Percentiles rank a stretch among this genome's conserved stretches.
Evolutionary conservation across 2,329 filamentous ascomycete species (phyloP).

Genomic region (Cercospora canescens): DNA sequence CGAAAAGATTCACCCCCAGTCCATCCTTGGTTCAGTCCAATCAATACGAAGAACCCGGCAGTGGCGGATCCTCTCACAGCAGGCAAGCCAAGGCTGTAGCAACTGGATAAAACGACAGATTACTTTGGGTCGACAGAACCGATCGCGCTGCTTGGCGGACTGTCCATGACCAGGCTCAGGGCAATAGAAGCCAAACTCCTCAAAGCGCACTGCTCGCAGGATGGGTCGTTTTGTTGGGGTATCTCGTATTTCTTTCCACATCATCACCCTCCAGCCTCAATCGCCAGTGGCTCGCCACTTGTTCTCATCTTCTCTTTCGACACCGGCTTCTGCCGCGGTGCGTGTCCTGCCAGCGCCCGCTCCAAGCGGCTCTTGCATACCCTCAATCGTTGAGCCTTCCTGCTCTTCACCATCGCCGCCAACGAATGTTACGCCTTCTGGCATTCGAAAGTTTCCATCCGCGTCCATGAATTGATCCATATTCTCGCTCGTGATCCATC

Average conservation of each 20-base stretch:
- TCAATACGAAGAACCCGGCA: constrained; percentile 22
- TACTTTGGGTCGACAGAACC: background rate
- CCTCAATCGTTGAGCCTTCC: constrained; percentile 21
- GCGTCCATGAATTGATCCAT: constrained; percentile 80
- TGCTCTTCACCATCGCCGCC: constrained; percentile 52
- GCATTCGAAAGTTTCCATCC: constrained; percentile 77
- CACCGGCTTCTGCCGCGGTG: constrained; percentile 46
- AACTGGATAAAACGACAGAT: background rate
- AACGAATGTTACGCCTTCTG: constrained; percentile 63
- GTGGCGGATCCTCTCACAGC: constrained; percentile 20
- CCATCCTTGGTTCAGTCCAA: constrained; percentile 20
- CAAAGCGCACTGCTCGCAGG: no score
- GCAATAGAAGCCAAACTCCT: background rate
- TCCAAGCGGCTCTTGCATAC: constrained; percentile 31
- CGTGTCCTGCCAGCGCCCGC: constrained; percentile 35
- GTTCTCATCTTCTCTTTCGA: constrained; percentile 39
- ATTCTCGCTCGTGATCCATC: constrained; percentile 92
- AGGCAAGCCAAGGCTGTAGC: constrained; percentile 20
- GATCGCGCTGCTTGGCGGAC: background rate
- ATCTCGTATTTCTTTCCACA: background rate
- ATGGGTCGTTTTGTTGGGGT: background rate
- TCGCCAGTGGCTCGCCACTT: constrained; percentile 56
- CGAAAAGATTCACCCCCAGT: constrained; percentile 23
- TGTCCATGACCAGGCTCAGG: background rate
- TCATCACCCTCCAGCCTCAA: background rate